Base-by-base conservation (phyloP, 192 early-diverging fungal genomes). In the Endogone sp. region DNA sequence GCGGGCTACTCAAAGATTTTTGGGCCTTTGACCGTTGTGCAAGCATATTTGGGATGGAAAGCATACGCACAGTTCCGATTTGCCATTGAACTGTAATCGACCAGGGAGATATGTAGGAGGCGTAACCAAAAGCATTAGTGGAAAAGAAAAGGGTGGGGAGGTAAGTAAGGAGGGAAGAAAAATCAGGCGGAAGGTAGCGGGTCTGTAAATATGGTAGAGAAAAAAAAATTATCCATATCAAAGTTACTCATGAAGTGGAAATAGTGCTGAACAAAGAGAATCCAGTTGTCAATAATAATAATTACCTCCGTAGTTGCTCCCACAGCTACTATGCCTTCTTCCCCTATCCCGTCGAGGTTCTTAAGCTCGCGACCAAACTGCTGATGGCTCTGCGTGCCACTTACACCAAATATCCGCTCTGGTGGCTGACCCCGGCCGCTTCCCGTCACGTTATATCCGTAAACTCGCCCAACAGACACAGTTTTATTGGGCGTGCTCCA, bases 401-500 rank as follows among this genome's bases (percentile, higher is more conserved):
- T 49, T 49, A 49, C 6, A 49, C 16, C 37, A 49, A 49, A 49
- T 6, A 49, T 49, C 16, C 37, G 37, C 37, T 49, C 1, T 16
- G 37, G 37, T 16, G 37, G 37, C 37, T 49, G 37, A 49, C 37
- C 37, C 37, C 0, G 37, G 37, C 16, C 37, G 16, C 16, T 49
- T 16, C 37, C 37, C 6, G 37, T 49, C 37, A 49, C 6, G 16
- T 49, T 49, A 16, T 49, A 49, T 49, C 37, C 37, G 37, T 49
- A 49, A 6, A 49, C 37, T 16, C 37, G 37, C 9, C 37, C 37
- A 6, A 49, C 37, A 1, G 37, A 6, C 6, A 49, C 37, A 16
- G 37, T 49, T 16, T 49, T 16, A 16, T 1, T 1, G 37, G 37
- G 37, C 37, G 37, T 49, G 16, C 57, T 68, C 69, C 81, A 78